A percentile compares a stretch with the other conserved stretches of the same genome.
Evolutionary conservation across 2,329 filamentous ascomycete genomes (phyloP).

Genomic region (Curvularia eragrostidis): DNA sequence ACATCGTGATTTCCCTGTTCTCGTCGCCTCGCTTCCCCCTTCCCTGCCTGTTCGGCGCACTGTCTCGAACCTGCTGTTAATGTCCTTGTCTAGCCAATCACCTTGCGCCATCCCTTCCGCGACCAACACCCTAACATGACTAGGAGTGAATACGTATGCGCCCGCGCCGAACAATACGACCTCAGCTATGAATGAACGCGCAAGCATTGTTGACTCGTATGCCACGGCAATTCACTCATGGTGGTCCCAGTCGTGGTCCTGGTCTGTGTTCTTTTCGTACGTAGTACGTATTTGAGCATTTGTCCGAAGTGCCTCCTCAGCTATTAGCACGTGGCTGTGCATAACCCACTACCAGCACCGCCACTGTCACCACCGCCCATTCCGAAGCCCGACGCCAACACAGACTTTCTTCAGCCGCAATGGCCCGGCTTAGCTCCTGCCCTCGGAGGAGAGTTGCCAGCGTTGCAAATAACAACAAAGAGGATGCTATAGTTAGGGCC

Average conservation of each 20-base stretch:
- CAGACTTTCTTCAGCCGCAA: background rate
- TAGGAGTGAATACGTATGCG: background rate
- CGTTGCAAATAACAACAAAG: no score
- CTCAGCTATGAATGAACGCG: background rate
- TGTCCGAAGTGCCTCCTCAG: background rate
- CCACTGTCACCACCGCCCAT: background rate
- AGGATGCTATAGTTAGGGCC: no score
- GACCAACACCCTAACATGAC: background rate
- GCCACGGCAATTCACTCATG: background rate
- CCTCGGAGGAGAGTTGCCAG: no score
- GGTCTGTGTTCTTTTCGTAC: background rate
- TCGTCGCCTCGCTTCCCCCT: background rate
- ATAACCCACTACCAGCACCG: background rate
- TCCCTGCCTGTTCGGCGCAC: background rate
- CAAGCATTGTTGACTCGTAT: constrained; percentile 3
- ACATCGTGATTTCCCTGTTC: constrained; percentile 2
- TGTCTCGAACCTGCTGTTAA: background rate
- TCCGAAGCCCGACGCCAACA: background rate
- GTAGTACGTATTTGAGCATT: background rate
- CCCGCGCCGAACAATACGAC: background rate
- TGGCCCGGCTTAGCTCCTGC: background rate
- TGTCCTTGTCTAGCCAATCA: background rate
- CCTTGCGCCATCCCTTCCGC: background rate
- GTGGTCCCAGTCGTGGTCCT: background rate
- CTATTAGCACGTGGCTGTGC: background rate